phyloP scores from a whole-genome alignment of 2,329 filamentous ascomycete species.

The Penicillium brasilianum region DNA sequence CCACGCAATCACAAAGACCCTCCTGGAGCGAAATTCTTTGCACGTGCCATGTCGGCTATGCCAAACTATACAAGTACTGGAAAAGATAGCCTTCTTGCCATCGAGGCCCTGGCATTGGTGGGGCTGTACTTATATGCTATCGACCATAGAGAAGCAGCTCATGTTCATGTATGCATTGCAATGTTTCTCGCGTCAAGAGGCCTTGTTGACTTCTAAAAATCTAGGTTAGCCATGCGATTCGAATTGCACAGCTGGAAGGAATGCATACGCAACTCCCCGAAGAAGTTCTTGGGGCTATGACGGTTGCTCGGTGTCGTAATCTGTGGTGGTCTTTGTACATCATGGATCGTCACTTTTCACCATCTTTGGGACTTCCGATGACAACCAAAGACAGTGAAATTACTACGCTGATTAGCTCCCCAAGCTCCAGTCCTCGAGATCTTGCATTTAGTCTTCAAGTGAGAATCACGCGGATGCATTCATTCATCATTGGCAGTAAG shows the following conservation, averaged over 20 bases:
- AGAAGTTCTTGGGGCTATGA: constrained; percentile 39
- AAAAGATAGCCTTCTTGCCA: constrained; percentile 46
- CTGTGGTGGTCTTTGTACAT: constrained; percentile 52
- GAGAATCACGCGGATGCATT: constrained; percentile 42
- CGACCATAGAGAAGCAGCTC: constrained; percentile 45
- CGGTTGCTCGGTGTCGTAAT: constrained; percentile 42
- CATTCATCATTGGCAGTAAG: constrained; percentile 45
- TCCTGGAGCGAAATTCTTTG: constrained; percentile 18
- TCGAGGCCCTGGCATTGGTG: constrained; percentile 46
- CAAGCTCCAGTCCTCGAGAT: constrained; percentile 34
- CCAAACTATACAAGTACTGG: constrained; percentile 44
- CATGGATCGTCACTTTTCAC: constrained; percentile 49
- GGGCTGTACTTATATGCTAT: constrained; percentile 48
- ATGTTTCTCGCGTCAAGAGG: too few relatives aligned
- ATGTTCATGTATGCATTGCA: constrained; percentile 35
- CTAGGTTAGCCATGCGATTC: constrained; percentile 48
- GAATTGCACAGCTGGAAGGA: constrained; percentile 50
- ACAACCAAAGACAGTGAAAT: constrained; percentile 48
- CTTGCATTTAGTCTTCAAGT: constrained; percentile 44
- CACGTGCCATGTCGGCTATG: constrained; percentile 40
- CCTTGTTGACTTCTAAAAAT: background rate
- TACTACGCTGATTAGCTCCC: constrained; percentile 38
- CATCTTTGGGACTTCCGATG: constrained; percentile 48
- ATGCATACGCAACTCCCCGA: constrained; percentile 50
- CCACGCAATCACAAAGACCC: constrained; percentile 17